These are phyloP conservation scores for Spergularia azorica DNA, from an alignment of 179 eudicot species.

Conservation along the genomic window DNA sequence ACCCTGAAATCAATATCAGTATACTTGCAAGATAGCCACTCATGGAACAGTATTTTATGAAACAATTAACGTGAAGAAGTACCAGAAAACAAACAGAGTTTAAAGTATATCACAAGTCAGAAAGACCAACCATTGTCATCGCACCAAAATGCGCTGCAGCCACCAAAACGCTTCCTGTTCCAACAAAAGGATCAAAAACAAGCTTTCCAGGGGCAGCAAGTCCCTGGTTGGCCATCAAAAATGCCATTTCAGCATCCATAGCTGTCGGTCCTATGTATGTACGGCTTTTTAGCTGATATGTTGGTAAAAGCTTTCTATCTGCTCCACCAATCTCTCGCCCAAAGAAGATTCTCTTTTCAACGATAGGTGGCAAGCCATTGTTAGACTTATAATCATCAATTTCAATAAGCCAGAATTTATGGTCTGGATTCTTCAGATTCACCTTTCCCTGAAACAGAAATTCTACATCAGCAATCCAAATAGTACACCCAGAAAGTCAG, in stretches of 20 bases:
- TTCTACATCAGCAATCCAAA: constrained; percentile 5
- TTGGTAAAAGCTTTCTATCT: constrained; percentile 87
- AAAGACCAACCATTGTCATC: constrained; percentile 87
- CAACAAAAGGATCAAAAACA: constrained; percentile 97
- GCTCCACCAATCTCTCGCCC: constrained; percentile 92
- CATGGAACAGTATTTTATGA: background rate
- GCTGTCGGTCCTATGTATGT: constrained; percentile 97
- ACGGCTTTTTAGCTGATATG: constrained; percentile 92
- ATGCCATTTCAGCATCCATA: constrained; percentile 99
- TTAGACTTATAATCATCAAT: constrained; percentile 73
- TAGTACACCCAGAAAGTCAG: background rate
- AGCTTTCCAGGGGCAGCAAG: constrained; percentile 83
- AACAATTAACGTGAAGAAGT: background rate
- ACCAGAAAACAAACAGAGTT: background rate
- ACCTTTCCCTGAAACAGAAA: constrained; percentile 76
- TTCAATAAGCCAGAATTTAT: constrained; percentile 86
- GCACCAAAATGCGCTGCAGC: constrained; percentile 98
- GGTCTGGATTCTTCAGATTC: constrained; percentile 68
- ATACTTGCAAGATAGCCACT: constrained; percentile 17
- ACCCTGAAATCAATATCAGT: constrained; percentile 76
- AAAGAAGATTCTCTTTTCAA: constrained; percentile 72
- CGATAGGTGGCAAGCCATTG: constrained; percentile 93
- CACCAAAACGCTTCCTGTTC: constrained; percentile 93
- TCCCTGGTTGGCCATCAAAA: constrained; percentile 97
- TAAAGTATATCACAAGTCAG: constrained; percentile 12